Percentiles rank a stretch among this genome's conserved stretches.
These are phyloP conservation scores for Ogataea corticis DNA, from an alignment of 805 yeast genomes.

Conservation along the genomic window DNA sequence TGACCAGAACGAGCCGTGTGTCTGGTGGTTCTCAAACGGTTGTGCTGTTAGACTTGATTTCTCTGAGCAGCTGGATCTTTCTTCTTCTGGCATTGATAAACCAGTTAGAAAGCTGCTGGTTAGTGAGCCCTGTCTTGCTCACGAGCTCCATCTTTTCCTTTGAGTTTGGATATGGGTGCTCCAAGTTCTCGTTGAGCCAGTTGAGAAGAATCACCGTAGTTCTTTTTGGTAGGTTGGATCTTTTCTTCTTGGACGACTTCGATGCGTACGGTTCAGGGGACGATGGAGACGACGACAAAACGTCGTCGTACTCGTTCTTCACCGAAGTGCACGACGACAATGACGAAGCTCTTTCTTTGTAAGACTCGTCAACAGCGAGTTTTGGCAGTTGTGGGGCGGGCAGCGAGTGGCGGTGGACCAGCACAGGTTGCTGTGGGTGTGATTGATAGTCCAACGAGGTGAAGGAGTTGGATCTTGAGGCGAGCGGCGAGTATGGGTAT, in stretches of 20 bases:
- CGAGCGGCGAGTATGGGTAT: conserved; percentile 21
- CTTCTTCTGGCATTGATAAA: conserved; percentile 63
- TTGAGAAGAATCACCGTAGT: conserved; percentile 52
- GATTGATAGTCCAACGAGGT: conserved; percentile 17
- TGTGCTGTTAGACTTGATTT: conserved; percentile 32
- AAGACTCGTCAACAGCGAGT: conserved; percentile 2
- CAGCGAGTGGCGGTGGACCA: conserved; percentile 3
- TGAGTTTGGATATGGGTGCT: conserved; percentile 61
- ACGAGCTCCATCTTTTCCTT: conserved; percentile 57
- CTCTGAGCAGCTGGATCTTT: conserved; percentile 51
- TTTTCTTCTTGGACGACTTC: conserved; percentile 30
- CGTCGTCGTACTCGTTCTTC: conserved; percentile 15
- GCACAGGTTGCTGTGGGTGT: conserved; percentile 6
- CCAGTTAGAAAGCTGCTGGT: conserved; percentile 63
- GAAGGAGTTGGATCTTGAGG: conserved; percentile 26
- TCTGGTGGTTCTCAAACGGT: conserved; percentile 12
- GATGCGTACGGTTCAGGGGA: conserved; percentile 14
- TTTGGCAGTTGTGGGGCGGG: conserved; percentile 2
- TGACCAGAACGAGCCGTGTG: conserved; percentile 4
- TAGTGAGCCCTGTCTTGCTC: conserved; percentile 54
- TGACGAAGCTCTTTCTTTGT: conserved; percentile 1
- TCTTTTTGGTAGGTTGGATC: conserved; percentile 61
- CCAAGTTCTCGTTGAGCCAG: conserved; percentile 57
- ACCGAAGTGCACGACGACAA: conserved; percentile 1
- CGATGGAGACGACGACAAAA: conserved; percentile 13